phyloP scores from a whole-genome alignment of 305 asterid genomes.

The Solanum chacoense region DNA sequence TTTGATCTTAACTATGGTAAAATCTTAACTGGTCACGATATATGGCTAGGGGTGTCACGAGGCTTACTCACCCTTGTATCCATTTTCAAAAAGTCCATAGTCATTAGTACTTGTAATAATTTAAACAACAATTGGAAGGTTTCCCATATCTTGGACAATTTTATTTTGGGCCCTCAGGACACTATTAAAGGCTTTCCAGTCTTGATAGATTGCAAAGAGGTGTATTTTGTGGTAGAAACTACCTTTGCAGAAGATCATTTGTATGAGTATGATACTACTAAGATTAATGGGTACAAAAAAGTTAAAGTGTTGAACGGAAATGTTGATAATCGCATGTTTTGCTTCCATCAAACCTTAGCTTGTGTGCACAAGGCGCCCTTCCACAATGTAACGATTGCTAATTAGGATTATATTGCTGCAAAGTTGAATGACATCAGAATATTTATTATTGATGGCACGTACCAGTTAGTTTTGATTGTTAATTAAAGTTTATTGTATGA shows the following conservation, averaged over 20 bases:
- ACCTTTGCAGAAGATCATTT: background rate
- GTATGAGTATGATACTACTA: background rate
- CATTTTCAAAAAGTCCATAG: background rate
- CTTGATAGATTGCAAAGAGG: background rate
- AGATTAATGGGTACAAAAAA: background rate
- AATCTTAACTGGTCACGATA: background rate
- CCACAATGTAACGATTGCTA: background rate
- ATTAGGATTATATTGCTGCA: background rate
- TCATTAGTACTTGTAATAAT: background rate
- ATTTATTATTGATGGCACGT: background rate
- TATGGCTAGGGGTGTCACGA: background rate
- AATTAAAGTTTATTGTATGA: no score
- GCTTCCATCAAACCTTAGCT: background rate
- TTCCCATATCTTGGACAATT: background rate
- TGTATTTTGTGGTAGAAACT: background rate
- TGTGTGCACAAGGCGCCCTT: background rate
- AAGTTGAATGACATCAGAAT: background rate
- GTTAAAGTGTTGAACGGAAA: no score
- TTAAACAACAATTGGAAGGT: background rate
- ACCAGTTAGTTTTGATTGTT: background rate
- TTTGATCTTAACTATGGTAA: background rate
- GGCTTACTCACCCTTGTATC: background rate
- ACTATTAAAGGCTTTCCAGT: background rate
- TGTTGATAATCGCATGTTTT: background rate
- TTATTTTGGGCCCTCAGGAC: background rate